phyloP scores from a whole-genome alignment of 192 early-diverging fungal genomes.

The Coemansia aciculifera region DNA sequence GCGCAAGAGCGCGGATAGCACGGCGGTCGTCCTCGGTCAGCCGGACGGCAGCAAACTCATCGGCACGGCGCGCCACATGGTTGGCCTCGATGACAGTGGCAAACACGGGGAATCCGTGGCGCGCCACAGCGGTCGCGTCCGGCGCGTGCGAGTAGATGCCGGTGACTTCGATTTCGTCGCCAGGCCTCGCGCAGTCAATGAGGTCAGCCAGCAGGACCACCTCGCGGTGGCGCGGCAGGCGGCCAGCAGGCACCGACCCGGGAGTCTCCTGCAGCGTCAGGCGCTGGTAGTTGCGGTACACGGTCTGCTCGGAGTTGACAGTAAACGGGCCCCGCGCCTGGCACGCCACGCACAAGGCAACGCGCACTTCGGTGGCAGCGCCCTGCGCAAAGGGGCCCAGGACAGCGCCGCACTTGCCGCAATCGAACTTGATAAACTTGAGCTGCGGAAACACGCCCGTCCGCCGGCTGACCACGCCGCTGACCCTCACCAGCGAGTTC shows the following conservation, averaged over 20 bases:
- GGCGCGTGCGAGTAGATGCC: slow-evolving; percentile 96
- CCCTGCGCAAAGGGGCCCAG: slow-evolving; percentile 96
- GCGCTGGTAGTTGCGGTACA: slow-evolving; percentile 97
- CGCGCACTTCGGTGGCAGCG: slow-evolving; percentile 78
- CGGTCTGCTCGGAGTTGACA: slow-evolving; percentile 91
- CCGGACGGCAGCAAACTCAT: slow-evolving; percentile 81
- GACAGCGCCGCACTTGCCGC: slow-evolving; percentile 86
- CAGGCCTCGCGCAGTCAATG: slow-evolving; percentile 92
- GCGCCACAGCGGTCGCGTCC: slow-evolving; percentile 81
- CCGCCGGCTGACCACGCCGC: slow-evolving; percentile 90
- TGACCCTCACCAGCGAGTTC: slow-evolving; percentile 87
- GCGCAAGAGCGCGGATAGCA: slow-evolving; percentile 68
- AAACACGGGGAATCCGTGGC: slow-evolving; percentile 97
- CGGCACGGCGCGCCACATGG: slow-evolving; percentile 85
- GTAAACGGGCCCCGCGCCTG: slow-evolving; percentile 89
- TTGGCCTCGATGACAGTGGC: slow-evolving; percentile 96
- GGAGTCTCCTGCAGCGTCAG: slow-evolving; percentile 95
- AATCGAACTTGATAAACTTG: slow-evolving; percentile 95
- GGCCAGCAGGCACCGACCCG: slow-evolving; percentile 91
- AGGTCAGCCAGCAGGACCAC: slow-evolving; percentile 94
- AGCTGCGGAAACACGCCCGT: slow-evolving; percentile 97
- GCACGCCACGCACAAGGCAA: slow-evolving; percentile 84
- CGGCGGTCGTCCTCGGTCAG: slow-evolving; percentile 91
- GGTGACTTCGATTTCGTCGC: slow-evolving; percentile 94
- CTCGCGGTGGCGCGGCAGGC: slow-evolving; percentile 90